Evolutionary conservation across 768 basidiomycete genomes (phyloP).

Genomic region (Leccinum olivaceopallidum): DNA sequence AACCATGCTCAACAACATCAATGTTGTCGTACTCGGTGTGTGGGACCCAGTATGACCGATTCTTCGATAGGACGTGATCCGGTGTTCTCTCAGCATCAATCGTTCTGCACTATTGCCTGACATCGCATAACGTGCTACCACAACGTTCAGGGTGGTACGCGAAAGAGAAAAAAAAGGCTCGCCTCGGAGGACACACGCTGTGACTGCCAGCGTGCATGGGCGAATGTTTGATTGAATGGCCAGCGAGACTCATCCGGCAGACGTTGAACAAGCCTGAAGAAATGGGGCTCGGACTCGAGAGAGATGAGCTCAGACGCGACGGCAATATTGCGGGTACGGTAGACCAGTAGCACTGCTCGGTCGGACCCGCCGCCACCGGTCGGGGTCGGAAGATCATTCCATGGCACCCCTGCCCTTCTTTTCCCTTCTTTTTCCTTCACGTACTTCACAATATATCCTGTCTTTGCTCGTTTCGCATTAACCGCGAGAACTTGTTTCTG

Average conservation of each 20-base stretch:
- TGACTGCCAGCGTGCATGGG: neutral
- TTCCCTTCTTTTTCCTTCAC: neutral
- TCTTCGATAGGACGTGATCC: neutral
- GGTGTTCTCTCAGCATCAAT: neutral
- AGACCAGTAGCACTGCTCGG: neutral
- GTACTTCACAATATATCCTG: neutral
- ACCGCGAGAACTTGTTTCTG: neutral
- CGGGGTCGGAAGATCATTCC: neutral
- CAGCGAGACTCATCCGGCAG: neutral
- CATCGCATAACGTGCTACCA: neutral
- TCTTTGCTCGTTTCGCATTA: neutral
- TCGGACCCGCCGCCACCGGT: neutral
- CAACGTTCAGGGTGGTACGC: neutral
- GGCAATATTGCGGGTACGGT: neutral
- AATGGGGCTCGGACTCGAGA: neutral
- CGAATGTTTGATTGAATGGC: neutral
- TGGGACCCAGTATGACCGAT: neutral
- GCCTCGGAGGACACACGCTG: neutral
- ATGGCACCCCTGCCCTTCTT: neutral
- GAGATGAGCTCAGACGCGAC: neutral
- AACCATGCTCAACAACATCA: neutral
- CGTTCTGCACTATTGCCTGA: neutral
- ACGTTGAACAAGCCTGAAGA: neutral
- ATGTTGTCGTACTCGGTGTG: neutral
- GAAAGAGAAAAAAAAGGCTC: neutral